These are phyloP conservation scores for Xylariaceae sp. DNA, from an alignment of 2,329 filamentous ascomycete genomes.

Conservation along the genomic window DNA sequence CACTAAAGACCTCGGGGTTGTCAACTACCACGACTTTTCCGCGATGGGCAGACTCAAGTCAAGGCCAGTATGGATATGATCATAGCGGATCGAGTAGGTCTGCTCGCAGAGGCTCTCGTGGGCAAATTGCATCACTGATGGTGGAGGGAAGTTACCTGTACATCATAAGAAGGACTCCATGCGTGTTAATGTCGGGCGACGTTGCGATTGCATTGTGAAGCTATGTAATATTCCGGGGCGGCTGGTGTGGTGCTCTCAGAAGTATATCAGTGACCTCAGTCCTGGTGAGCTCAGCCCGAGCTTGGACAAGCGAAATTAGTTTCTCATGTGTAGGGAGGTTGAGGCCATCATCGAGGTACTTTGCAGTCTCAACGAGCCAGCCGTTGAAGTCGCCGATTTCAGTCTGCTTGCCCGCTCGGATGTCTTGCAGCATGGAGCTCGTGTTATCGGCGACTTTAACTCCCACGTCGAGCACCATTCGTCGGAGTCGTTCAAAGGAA, in stretches of 20 bases:
- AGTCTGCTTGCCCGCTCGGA: slow-evolving; percentile 41
- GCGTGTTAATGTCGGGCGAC: no score
- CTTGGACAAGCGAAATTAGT: slow-evolving; percentile 37
- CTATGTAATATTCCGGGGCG: no score
- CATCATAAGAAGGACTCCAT: no score
- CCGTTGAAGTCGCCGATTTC: slow-evolving; percentile 55
- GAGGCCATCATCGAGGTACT: slow-evolving; percentile 27
- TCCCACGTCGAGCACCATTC: slow-evolving; percentile 40
- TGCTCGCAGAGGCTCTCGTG: no score
- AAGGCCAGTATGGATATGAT: no score
- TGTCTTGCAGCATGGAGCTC: slow-evolving; percentile 58
- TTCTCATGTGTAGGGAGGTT: slow-evolving; percentile 31
- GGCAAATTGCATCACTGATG: no score
- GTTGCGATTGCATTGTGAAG: no score
- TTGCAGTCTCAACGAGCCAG: slow-evolving; percentile 43
- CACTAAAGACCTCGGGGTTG: no score
- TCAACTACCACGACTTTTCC: no score
- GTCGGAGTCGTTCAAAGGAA: slow-evolving; percentile 32
- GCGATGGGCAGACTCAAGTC: no score
- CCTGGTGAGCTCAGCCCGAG: slow-evolving; percentile 23
- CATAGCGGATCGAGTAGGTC: no score
- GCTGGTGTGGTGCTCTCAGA: slow-evolving; percentile 2
- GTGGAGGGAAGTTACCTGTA: no score
- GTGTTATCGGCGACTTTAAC: slow-evolving; percentile 44
- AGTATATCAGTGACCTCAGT: slow-evolving; percentile 22